phyloP scores from a whole-genome alignment of 2,329 filamentous ascomycete species.

The Boeremia exigua region DNA sequence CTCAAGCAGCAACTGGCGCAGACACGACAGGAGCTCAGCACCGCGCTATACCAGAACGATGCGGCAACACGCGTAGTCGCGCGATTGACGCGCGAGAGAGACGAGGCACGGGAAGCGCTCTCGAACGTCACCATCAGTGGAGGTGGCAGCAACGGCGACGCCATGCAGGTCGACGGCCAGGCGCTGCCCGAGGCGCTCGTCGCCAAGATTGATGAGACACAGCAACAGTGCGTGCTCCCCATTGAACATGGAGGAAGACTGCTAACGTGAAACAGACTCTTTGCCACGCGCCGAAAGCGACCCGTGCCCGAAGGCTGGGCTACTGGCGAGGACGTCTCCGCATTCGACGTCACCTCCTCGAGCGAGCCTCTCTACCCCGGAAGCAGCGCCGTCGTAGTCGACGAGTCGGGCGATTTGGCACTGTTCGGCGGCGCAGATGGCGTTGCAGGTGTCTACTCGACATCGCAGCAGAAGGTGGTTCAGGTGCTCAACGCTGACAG shows the following conservation, averaged over 20 bases:
- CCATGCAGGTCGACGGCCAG: slow-evolving; percentile 90
- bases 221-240: slow-evolving; percentile 69
- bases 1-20: slow-evolving; percentile 87
- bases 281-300: slow-evolving; percentile 87
- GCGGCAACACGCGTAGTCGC: slow-evolving; percentile 96
- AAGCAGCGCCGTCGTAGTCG: slow-evolving; percentile 62
- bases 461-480: slow-evolving; percentile 76
- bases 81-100: slow-evolving; percentile 84
- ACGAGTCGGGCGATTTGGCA: slow-evolving; percentile 68
- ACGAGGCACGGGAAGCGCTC: slow-evolving; percentile 88
- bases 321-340: slow-evolving; percentile 71
- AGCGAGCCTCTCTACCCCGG: slow-evolving; percentile 67
- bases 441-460: slow-evolving; percentile 77
- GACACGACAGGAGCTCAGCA: slow-evolving; percentile 90
- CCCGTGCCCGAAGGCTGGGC: slow-evolving; percentile 85
- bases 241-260: not conserved
- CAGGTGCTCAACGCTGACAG: slow-evolving; percentile 68
- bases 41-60: slow-evolving; percentile 95
- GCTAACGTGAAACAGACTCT: slow-evolving; percentile 66
- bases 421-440: slow-evolving; percentile 79
- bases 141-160: slow-evolving; percentile 68
- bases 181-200: slow-evolving; percentile 74
- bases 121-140: slow-evolving; percentile 80
- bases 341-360: slow-evolving; percentile 60
- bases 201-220: slow-evolving; percentile 77